Conservation (phyloP, 73 alveolate genomes). For the Diophrys sp. region DNA sequence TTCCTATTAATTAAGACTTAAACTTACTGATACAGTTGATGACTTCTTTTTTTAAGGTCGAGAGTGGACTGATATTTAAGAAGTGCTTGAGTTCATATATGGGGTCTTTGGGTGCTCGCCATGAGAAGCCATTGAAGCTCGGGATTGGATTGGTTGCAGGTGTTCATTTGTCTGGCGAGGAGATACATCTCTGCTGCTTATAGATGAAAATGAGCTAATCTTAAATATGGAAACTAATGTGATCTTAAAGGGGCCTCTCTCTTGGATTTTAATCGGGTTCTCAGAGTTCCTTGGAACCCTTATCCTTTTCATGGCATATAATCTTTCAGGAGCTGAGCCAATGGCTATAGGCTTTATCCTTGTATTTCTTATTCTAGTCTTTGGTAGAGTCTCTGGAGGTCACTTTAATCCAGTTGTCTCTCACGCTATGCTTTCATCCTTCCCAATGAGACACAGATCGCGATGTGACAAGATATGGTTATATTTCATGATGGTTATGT, state of each 20-base stretch:
- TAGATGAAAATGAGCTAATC: background rate
- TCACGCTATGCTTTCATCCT: background rate
- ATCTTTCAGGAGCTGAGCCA: background rate
- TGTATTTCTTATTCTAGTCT: too few relatives aligned
- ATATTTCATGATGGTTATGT: background rate
- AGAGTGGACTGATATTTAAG: too few relatives aligned
- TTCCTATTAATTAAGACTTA: too few relatives aligned
- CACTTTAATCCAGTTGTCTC: background rate
- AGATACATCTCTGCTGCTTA: too few relatives aligned
- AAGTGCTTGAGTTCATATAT: too few relatives aligned
- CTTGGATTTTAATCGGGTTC: background rate
- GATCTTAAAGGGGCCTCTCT: background rate
- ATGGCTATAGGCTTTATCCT: background rate
- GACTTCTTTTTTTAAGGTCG: too few relatives aligned
- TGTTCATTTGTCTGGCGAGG: too few relatives aligned
- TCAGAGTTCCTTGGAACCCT: background rate
- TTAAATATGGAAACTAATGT: background rate
- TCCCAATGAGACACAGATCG: background rate
- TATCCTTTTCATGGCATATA: background rate
- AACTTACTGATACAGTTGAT: too few relatives aligned
- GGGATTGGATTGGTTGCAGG: too few relatives aligned
- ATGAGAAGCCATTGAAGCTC: too few relatives aligned
- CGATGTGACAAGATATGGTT: background rate
- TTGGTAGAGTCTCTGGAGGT: background rate
- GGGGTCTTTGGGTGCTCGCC: too few relatives aligned